A percentile compares a stretch with the other conserved stretches of the same genome.
phyloP scores from a whole-genome alignment of 345 rosid genomes.

The Salix purpurea region DNA sequence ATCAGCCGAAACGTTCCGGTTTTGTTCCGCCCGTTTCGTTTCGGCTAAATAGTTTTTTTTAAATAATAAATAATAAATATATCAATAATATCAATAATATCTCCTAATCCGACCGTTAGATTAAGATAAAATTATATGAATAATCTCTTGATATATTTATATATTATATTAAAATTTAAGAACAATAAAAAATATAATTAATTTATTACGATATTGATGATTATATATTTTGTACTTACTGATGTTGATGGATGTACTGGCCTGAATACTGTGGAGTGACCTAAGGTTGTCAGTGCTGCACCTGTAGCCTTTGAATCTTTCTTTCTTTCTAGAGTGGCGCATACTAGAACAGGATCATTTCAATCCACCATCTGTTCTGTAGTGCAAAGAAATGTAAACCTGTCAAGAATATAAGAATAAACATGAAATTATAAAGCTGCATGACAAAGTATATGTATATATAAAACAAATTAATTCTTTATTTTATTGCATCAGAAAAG shows the following conservation, averaged over 20 bases:
- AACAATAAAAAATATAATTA: too few species aligned
- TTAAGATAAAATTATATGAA: too few species aligned
- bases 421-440: not conserved
- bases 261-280: not conserved
- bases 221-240: not conserved
- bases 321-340: not conserved
- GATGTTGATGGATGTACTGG: not conserved
- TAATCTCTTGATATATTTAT: too few species aligned
- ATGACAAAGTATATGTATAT: not conserved
- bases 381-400: too few species aligned
- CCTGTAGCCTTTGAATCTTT: not conserved
- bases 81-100: too few species aligned
- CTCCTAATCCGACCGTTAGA: too few species aligned
- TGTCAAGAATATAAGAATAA: not conserved
- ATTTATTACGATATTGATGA: too few species aligned
- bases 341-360: not conserved
- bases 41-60: too few species aligned
- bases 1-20: too few species aligned
- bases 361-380: not conserved
- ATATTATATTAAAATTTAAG: too few species aligned
- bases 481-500: not conserved
- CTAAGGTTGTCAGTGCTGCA: not conserved
- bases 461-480: not conserved
- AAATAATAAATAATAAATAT: too few species aligned
- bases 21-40: too few species aligned